phyloP scores from a whole-genome alignment of 1,139 yeast genomes.

The Scheffersomyces segobiensis region DNA sequence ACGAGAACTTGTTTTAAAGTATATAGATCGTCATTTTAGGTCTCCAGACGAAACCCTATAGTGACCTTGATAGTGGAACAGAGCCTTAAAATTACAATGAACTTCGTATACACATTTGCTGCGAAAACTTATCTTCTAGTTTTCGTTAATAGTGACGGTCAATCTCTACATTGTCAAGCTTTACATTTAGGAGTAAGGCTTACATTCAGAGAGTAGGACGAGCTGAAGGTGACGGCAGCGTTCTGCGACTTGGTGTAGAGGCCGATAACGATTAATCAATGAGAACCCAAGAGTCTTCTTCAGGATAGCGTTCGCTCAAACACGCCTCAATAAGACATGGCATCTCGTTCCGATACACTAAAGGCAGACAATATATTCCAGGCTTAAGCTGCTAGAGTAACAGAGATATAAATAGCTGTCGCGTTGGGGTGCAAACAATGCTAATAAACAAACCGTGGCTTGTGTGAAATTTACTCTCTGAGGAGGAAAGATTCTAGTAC shows the following conservation, averaged over 20 bases:
- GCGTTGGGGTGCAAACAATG: not conserved
- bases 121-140: no score
- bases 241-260: not conserved
- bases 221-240: not conserved
- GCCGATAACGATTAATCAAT: not conserved
- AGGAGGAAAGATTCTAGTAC: no score
- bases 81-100: no score
- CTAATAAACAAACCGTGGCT: not conserved
- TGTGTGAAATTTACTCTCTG: not conserved
- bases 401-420: not conserved
- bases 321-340: not conserved
- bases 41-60: no score
- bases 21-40: not conserved
- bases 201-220: not conserved
- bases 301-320: not conserved
- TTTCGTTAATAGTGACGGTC: not conserved
- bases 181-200: no score
- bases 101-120: no score
- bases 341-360: not conserved
- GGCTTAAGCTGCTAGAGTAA: not conserved
- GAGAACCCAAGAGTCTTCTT: not conserved
- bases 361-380: not conserved
- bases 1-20: not conserved
- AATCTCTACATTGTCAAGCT: not conserved
- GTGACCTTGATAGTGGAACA: no score